Percentiles rank a stretch among this genome's conserved stretches.
Conservation (phyloP, 495 filamentous ascomycete species). For the Penicillium macrosclerotiorum region DNA sequence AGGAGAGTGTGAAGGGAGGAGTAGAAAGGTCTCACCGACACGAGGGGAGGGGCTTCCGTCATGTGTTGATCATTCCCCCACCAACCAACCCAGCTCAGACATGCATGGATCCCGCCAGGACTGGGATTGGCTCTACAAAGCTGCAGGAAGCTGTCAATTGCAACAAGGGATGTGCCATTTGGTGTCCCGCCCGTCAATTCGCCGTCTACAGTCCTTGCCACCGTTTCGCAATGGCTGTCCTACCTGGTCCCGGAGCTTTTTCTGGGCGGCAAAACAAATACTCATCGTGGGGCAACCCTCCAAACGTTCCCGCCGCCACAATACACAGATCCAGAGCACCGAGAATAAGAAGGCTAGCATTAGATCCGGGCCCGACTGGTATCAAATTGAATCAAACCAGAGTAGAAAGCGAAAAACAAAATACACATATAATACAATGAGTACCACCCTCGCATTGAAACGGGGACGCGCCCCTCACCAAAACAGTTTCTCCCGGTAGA, state of each 20-base stretch:
- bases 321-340: no score
- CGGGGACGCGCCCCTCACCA: neutral
- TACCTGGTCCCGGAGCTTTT: no score
- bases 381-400: no score
- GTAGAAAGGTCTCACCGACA: constrained; percentile 27
- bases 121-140: neutral
- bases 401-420: neutral
- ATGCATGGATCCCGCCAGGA: neutral
- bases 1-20: constrained; percentile 10
- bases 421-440: neutral
- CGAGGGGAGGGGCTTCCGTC: constrained; percentile 22
- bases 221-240: no score
- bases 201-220: neutral
- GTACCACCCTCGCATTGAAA: neutral
- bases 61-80: constrained; percentile 33
- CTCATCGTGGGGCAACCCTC: no score
- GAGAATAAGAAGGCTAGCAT: no score
- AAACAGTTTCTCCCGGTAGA: constrained; percentile 58
- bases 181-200: neutral
- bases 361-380: no score
- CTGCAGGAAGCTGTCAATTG: neutral
- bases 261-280: no score
- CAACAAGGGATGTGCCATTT: neutral
- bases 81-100: neutral
- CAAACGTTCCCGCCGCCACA: no score